Conservation (phyloP, 2,329 filamentous ascomycete genomes). For the Sporothrix brasiliensis region DNA sequence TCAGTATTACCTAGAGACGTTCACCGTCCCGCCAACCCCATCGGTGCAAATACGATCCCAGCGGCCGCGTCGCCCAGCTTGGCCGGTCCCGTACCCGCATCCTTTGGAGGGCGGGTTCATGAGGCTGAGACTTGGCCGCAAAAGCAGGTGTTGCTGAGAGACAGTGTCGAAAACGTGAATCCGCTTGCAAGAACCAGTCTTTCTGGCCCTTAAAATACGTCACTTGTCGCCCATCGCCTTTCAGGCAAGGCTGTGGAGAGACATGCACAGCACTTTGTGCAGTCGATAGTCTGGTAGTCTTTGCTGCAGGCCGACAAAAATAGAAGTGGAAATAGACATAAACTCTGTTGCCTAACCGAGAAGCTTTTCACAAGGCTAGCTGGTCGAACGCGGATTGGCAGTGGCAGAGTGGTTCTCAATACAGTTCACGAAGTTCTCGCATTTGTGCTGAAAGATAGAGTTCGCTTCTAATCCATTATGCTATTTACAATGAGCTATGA, state of each 20-base stretch:
- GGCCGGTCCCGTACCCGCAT: neutral
- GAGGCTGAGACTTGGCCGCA: neutral
- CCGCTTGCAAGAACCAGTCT: neutral
- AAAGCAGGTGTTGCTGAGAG: neutral
- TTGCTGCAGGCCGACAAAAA: neutral
- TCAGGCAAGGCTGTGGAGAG: neutral
- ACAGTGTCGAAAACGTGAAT: neutral
- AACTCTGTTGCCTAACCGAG: neutral
- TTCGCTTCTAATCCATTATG: neutral
- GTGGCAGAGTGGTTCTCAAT: neutral
- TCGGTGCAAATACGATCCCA: neutral
- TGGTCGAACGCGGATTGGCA: neutral
- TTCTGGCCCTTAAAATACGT: neutral
- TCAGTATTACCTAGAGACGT: neutral
- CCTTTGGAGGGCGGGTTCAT: neutral
- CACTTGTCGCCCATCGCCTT: neutral
- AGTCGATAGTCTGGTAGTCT: neutral
- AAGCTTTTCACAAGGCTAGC: neutral
- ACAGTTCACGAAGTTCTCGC: neutral
- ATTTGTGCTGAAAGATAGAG: neutral
- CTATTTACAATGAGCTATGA: slow-evolving; percentile 3
- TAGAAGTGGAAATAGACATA: neutral
- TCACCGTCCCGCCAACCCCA: neutral
- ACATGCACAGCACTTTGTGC: neutral
- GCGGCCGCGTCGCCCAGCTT: neutral